These are phyloP conservation scores for Flaveria linearis DNA, from an alignment of 129 eudicot species.

Conservation along the genomic window DNA sequence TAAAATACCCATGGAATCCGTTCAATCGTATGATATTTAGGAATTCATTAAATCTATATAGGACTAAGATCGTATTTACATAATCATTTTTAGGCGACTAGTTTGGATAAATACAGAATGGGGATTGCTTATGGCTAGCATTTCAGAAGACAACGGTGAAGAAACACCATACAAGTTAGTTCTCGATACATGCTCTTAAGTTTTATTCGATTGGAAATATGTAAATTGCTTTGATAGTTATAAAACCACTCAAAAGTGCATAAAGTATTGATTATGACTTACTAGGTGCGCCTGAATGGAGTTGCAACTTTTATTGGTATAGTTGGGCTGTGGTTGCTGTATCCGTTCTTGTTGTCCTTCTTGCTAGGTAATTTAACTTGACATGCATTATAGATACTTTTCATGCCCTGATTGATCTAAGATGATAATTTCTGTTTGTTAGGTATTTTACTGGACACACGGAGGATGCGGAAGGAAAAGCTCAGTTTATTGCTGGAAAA, in stretches of 20 bases:
- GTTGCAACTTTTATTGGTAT: constrained; percentile 92
- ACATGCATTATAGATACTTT: constrained; percentile 15
- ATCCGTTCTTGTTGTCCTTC: constrained; percentile 66
- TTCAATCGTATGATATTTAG: neutral
- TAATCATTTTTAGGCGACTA: constrained; percentile 57
- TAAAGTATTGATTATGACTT: neutral
- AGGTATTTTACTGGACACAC: constrained; percentile 89
- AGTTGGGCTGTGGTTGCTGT: constrained; percentile 83
- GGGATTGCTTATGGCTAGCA: constrained; percentile 99
- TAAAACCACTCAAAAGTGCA: neutral
- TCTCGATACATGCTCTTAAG: neutral
- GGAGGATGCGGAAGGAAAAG: constrained; percentile 31
- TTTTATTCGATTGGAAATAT: neutral
- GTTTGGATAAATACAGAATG: constrained; percentile 95
- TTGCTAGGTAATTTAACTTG: constrained; percentile 54
- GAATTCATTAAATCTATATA: neutral
- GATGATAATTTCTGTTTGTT: constrained; percentile 5
- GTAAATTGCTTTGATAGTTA: neutral
- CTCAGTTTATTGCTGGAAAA: constrained; percentile 57
- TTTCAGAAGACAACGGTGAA: constrained; percentile 95
- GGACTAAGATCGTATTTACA: neutral
- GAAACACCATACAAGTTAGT: constrained; percentile 95
- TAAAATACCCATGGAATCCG: neutral
- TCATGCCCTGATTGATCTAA: neutral
- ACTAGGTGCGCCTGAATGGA: constrained; percentile 88